Base-by-base conservation (phyloP, 495 filamentous ascomycete species). In the Tuber aestivum region DNA sequence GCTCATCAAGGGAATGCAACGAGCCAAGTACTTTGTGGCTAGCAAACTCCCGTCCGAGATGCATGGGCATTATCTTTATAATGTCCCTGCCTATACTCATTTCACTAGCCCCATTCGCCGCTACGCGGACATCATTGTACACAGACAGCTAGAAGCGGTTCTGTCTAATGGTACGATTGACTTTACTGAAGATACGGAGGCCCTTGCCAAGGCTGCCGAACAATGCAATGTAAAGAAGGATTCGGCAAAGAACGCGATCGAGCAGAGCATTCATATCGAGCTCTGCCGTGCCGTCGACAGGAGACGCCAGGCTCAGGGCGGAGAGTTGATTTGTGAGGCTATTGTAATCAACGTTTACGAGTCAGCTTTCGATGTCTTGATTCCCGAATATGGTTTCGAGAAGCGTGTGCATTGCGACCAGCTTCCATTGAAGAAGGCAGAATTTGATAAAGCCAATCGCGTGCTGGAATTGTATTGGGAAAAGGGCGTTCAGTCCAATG, bases 351-450 rank as follows among this genome's bases (percentile, higher is more conserved):
- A 93, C 80, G 96, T 99, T 20, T 99, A 99, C 85, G 95, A 99
- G 86, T 98, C 96, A 18, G 95, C 95, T 65, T 99, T 99, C 82
- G 95, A 99, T 84, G 93, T 99, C 73, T 89, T 99, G 76, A 98
- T 99, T 83, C 96, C 95, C 40, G 96, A 99, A 81, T 99, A 92
- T 85, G 95, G 95, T 69, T 98, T 99, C 77, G 95, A 99, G 87
- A 99, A 99, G 89, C 93, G 95, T 78, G 95, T 99, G 72, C 95
- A 99, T 84, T 99, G 95, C 83, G 95, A 99, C 83, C 95, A 98
- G 86, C 88, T 99, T 78, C 95, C 95, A 21, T 86, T 99, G 77
- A 97, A 97, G 89, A 99, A 99, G 87, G 95, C 95, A 32, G 95
- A 99, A 83, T 99, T 94, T 84, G 90, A 97, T 83, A 99, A 97